These are phyloP conservation scores for Aspergillus heteromorphus DNA, from an alignment of 495 filamentous ascomycete genomes.

Conservation along the genomic window DNA sequence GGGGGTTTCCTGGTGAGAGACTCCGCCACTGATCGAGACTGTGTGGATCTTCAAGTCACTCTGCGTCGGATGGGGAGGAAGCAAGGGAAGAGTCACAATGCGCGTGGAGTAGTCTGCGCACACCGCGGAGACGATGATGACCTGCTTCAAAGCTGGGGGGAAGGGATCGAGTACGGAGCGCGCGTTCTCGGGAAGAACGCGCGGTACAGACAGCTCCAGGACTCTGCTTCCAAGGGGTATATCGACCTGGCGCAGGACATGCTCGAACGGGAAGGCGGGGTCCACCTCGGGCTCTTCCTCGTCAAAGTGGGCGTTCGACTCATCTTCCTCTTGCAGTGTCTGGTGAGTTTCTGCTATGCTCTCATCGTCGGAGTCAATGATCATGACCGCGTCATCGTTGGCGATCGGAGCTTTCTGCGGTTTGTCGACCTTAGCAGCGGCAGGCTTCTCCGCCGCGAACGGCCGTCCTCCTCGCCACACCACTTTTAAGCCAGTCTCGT, in stretches of 20 bases:
- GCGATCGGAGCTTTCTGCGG: conserved; percentile 26
- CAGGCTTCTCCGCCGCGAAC: conserved; percentile 45
- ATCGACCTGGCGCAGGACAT: conserved; percentile 61
- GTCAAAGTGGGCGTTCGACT: conserved; percentile 47
- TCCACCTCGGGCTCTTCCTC: conserved; percentile 56
- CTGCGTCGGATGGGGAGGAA: conserved; percentile 58
- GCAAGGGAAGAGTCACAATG: conserved; percentile 66
- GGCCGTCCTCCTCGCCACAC: conserved; percentile 74
- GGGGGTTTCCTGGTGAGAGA: conserved; percentile 56
- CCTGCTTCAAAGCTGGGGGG: conserved; percentile 54
- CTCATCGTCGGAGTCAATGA: conserved; percentile 78
- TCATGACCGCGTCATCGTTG: conserved; percentile 61
- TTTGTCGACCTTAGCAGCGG: conserved; percentile 21
- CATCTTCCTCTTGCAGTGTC: conserved; percentile 27
- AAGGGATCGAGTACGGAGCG: conserved; percentile 50
- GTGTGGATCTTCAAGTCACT: conserved; percentile 50
- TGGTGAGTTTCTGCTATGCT: conserved; percentile 34
- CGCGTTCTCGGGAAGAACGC: conserved; percentile 41
- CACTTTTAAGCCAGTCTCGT: conserved; percentile 70
- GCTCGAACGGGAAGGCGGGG: conserved; percentile 46
- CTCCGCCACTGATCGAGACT: conserved; percentile 43
- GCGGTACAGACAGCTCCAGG: conserved; percentile 54
- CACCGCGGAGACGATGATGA: conserved; percentile 64
- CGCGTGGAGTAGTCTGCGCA: conserved; percentile 65
- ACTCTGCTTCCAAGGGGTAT: conserved; percentile 60